Base-by-base conservation (phyloP, 2,329 filamentous ascomycete genomes). In the Sporothrix humicola region DNA sequence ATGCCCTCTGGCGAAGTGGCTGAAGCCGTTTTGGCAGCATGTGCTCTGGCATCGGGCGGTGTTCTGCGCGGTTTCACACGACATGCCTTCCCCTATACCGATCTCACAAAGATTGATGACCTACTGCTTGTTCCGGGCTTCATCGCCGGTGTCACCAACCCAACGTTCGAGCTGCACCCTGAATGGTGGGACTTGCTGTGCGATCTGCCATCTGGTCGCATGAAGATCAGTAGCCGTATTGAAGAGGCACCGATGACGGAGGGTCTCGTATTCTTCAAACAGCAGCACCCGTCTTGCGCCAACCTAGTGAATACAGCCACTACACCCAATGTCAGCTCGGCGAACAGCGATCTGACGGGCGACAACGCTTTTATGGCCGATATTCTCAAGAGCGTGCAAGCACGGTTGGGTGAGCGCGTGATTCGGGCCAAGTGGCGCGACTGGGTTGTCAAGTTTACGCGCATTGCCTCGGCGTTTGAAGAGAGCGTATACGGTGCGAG, bases 151-250 rank as follows among this genome's bases (percentile, higher is more conserved):
- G 96, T 99, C 56, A 99, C 95, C 1, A 99, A 99, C 80, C 96
- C 96, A 6, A 95, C 94, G 0, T 99, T 99, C 81, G 94, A 95
- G 75, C 90, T 94, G 79, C 95, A 98, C 79, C 93, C 93, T 0
- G 95, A 98, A 80, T 99, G 96, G 96, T 99, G 96, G 96, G 96
- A 99, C 82, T 84, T 99, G 10, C 87, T 99, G 13, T 99, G 96
- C 81, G 96, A 99, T 81, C 85, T 99, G 58, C 92, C 95, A 0
- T 95, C 91, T 1, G 96, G 96, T 10, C 91, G 95, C 59, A 94
- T 99, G 86, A 97, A 96, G 82, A 98, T 99, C 79, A 97, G 93
- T 79, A 93, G 89, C 80, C 91, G 91, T 78, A 95, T 98, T 76
- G 95, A 98, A 76, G 83, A 88, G 26, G 92, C 94, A 0, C 89